Evolutionary conservation across 306 rosid species (phyloP), one percentile per base, ranked within the genome.

Genomic region (Pterocarpus santalinus): DNA sequence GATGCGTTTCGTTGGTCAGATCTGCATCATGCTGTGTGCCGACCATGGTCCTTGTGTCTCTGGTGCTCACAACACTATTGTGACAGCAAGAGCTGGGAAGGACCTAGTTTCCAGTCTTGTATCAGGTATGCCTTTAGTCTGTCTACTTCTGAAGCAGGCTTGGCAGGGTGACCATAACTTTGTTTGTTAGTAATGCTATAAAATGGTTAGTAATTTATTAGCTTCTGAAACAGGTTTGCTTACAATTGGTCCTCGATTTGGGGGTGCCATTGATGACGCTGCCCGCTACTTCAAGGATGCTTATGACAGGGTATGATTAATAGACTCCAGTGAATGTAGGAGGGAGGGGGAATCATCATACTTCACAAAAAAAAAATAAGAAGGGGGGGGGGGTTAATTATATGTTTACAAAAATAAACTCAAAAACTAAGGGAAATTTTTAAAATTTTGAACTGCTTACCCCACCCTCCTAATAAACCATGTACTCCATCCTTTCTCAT

Each of bases 211-310:
- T 79, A 53, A 88, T 62, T 76, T 30, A 87, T 66, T 75, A 61
- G 41, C 75, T 89, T 76, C 75, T 90, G 84, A 68, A 87, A 81
- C 87, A 96, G 99, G 98, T 88, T 91, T 96, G 90, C 98, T 96
- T 80, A 96, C 99, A 52, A 96, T 94, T 74, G 99, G 99, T 83
- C 99, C 99, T 34, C 99, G 97, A 75, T 96, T 96, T 83, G 99
- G 99, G 65, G 99, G 99, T 86, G 99, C 99, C 82, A 85, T 96
- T 79, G 98, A 96, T 79, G 99, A 96, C 76, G 99, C 99, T 83
- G 99, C 99, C 84, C 97, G 99, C 55, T 96, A 94, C 84, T 96
- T 94, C 87, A 96, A 94, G 94, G 98, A 96, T 81, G 99, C 99
- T 66, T 92, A 74, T 84, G 98, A 96, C 86, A 92, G 81, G 90